A percentile compares a stretch with the other conserved stretches of the same genome.
Conservation (phyloP, 1,284 basidiomycete species). For the Cryptococcus sp. region DNA sequence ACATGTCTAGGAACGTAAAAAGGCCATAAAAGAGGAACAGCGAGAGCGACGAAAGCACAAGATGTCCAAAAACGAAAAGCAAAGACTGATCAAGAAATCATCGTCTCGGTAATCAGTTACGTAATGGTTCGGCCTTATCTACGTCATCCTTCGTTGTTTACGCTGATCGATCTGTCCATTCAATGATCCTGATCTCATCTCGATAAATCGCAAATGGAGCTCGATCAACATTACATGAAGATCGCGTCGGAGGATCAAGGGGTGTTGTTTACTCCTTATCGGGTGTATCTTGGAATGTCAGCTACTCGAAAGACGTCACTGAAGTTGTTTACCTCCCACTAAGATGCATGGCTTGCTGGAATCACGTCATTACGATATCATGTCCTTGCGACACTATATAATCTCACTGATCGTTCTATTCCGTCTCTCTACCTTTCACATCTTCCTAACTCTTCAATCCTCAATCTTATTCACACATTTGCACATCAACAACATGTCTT, state of each 20-base stretch:
- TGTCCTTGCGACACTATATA: no score
- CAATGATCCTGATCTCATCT: not conserved
- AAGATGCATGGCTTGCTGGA: no score
- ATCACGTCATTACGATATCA: no score
- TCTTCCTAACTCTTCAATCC: not conserved
- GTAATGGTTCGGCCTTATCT: not conserved
- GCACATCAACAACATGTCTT: constrained; percentile 14
- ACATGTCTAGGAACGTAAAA: constrained; percentile 70
- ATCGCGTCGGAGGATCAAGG: no score
- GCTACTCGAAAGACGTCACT: no score
- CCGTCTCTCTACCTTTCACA: no score
- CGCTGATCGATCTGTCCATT: not conserved
- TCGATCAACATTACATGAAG: no score
- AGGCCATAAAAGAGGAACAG: constrained; percentile 76
- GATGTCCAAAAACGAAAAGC: constrained; percentile 91
- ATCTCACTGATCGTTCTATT: no score
- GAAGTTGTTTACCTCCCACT: no score
- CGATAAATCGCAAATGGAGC: no score
- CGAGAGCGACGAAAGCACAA: constrained; percentile 84
- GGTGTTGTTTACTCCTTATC: no score
- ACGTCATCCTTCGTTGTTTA: not conserved
- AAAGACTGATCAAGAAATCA: constrained; percentile 65
- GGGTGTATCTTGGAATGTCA: no score
- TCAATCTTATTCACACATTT: not conserved
- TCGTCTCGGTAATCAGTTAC: not conserved